phyloP scores from a whole-genome alignment of 2,329 filamentous ascomycete genomes.

The Calonectria henricotiae region DNA sequence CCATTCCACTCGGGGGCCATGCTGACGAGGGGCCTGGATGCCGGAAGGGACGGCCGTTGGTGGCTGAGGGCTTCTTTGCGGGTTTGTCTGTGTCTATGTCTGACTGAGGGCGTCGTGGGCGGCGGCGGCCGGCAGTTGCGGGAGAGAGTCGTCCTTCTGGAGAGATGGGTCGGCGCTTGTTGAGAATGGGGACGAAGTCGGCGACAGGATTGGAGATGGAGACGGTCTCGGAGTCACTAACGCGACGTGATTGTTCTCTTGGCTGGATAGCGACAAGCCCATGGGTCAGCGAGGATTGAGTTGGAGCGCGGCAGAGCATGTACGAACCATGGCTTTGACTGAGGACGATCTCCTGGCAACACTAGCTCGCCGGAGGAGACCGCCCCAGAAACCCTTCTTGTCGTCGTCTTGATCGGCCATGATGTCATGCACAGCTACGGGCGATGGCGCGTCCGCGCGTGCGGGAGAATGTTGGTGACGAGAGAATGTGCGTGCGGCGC shows the following conservation, averaged over 20 bases:
- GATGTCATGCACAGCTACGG: constrained; percentile 45
- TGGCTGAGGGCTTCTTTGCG: constrained; percentile 41
- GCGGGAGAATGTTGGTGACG: constrained; percentile 12
- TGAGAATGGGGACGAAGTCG: constrained; percentile 55
- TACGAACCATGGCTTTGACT: constrained; percentile 48
- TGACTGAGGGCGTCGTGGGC: constrained; percentile 61
- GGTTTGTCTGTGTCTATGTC: constrained; percentile 48
- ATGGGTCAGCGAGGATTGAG: constrained; percentile 3
- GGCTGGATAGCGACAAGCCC: constrained; percentile 13
- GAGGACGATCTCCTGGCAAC: constrained; percentile 53
- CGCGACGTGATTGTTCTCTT: constrained; percentile 43
- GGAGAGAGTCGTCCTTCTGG: constrained; percentile 41
- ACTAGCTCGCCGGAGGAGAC: constrained; percentile 67
- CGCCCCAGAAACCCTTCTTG: constrained; percentile 66
- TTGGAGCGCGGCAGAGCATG: constrained; percentile 14
- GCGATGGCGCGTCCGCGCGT: constrained; percentile 39
- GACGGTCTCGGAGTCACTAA: constrained; percentile 42
- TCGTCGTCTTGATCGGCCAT: constrained; percentile 57
- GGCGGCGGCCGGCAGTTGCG: constrained; percentile 57
- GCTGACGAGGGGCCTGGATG: constrained; percentile 61
- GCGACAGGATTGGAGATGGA: constrained; percentile 55
- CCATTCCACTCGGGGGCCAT: constrained; percentile 73
- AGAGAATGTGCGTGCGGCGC: neutral
- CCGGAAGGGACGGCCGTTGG: constrained; percentile 45
- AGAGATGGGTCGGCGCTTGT: constrained; percentile 43